A percentile compares a stretch with the other conserved stretches of the same genome.
Evolutionary conservation across 805 yeast species (phyloP).

Genomic region (Kodamaea laetipori): DNA sequence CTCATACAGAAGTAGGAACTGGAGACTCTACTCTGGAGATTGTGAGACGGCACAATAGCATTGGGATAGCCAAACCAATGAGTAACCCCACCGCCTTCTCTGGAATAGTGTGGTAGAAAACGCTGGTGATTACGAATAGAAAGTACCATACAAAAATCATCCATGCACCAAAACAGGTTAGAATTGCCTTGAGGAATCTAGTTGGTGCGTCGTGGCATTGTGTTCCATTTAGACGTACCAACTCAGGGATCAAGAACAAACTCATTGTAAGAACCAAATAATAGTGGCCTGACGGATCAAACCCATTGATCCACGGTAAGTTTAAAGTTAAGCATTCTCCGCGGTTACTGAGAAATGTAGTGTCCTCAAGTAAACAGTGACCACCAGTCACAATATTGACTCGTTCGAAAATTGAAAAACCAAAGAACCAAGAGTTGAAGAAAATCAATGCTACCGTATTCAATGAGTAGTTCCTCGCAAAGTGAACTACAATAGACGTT

Average conservation of each 20-base stretch:
- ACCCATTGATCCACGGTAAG: constrained; percentile 48
- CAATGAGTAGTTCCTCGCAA: constrained; percentile 15
- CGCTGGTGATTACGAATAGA: constrained; percentile 45
- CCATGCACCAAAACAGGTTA: constrained; percentile 7
- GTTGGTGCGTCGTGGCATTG: constrained; percentile 6
- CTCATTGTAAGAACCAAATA: constrained; percentile 48
- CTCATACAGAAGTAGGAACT: too few relatives aligned
- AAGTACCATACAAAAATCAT: constrained; percentile 38
- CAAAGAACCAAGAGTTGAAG: constrained; percentile 35
- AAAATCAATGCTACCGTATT: constrained; percentile 15
- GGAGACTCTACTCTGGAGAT: too few relatives aligned
- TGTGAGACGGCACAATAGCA: background rate
- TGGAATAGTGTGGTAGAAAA: constrained; percentile 50
- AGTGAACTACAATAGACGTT: constrained; percentile 5
- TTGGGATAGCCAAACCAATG: constrained; percentile 39
- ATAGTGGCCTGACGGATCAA: constrained; percentile 57
- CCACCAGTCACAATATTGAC: constrained; percentile 38
- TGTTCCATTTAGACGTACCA: constrained; percentile 4
- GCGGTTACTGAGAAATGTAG: constrained; percentile 13
- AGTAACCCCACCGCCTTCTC: constrained; percentile 49
- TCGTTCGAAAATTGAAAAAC: constrained; percentile 35
- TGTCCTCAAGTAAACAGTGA: constrained; percentile 26
- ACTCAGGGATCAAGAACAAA: constrained; percentile 29
- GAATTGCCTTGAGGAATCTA: background rate
- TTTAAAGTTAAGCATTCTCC: constrained; percentile 24